Conservation (phyloP, 305 asterid genomes). For the Solanum hybrid region DNA sequence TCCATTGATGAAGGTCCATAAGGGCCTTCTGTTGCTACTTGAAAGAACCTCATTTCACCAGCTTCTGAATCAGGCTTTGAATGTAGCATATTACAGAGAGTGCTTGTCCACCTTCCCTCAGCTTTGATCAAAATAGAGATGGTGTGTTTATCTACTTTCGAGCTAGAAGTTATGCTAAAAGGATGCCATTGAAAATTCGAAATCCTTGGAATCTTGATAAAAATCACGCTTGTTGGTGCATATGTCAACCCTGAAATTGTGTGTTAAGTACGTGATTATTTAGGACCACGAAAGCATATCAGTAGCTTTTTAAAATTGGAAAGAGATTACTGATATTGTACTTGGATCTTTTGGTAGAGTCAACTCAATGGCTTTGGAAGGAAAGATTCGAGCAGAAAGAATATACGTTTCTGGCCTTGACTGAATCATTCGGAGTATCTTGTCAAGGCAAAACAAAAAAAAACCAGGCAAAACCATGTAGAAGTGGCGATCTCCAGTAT, state of each 20-base stretch:
- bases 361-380: conserved; percentile 59
- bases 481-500: conserved; percentile 78
- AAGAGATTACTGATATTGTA: conserved; percentile 12
- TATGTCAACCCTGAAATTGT: conserved; percentile 45
- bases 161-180: conserved; percentile 65
- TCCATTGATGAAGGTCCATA: conserved; percentile 62
- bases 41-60: conserved; percentile 33
- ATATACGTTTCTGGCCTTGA: conserved; percentile 63
- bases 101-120: conserved; percentile 66
- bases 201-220: conserved; percentile 59
- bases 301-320: background rate
- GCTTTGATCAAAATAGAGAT: conserved; percentile 49
- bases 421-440: conserved; percentile 48
- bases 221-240: conserved; percentile 53
- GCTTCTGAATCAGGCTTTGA: conserved; percentile 41
- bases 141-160: conserved; percentile 34
- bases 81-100: conserved; percentile 33
- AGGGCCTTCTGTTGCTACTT: conserved; percentile 64
- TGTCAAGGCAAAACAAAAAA: conserved; percentile 57
- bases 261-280: background rate
- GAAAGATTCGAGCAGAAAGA: conserved; percentile 57
- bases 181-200: conserved; percentile 79
- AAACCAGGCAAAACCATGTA: conserved; percentile 68
- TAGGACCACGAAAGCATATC: background rate
- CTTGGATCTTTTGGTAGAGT: conserved; percentile 75